These are phyloP conservation scores for Trichoderma semiorbis DNA, from an alignment of 2,329 filamentous ascomycete genomes.

Conservation along the genomic window DNA sequence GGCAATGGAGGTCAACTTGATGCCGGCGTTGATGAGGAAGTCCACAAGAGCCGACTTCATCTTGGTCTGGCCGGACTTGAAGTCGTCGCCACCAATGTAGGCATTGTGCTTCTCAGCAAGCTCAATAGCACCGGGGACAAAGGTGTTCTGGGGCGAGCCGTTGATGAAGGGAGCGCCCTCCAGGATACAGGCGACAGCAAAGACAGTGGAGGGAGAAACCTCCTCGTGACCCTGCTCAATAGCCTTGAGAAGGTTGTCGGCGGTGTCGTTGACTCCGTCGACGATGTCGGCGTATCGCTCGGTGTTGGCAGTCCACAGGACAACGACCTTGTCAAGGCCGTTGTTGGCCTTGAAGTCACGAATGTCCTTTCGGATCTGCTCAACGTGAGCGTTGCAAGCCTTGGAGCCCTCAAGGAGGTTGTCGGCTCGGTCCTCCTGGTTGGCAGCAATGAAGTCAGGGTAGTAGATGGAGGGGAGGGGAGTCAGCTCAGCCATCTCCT, in stretches of 20 bases:
- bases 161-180: conserved; percentile 96
- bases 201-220: conserved; percentile 92
- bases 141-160: conserved; percentile 97
- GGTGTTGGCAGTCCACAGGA: conserved; percentile 98
- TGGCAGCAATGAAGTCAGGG: conserved; percentile 97
- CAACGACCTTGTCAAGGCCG: conserved; percentile 87
- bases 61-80: conserved; percentile 99
- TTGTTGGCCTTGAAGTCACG: conserved; percentile 88
- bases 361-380: conserved; percentile 90
- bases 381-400: conserved; percentile 82
- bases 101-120: conserved; percentile 82
- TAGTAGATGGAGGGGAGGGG: conserved; percentile 97
- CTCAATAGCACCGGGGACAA: conserved; percentile 87
- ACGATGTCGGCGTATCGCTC: conserved; percentile 92
- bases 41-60: conserved; percentile 99
- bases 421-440: conserved; percentile 94
- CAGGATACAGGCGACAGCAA: conserved; percentile 90
- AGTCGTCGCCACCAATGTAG: conserved; percentile 97
- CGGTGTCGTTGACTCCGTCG: conserved; percentile 89
- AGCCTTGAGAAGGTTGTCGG: conserved; percentile 84
- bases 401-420: conserved; percentile 82
- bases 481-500: conserved; percentile 86
- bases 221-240: conserved; percentile 86
- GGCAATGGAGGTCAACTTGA: conserved; percentile 97
- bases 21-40: conserved; percentile 96